Base-by-base conservation (phyloP, 208 protist species). In the Trypanosoma melophagium region DNA sequence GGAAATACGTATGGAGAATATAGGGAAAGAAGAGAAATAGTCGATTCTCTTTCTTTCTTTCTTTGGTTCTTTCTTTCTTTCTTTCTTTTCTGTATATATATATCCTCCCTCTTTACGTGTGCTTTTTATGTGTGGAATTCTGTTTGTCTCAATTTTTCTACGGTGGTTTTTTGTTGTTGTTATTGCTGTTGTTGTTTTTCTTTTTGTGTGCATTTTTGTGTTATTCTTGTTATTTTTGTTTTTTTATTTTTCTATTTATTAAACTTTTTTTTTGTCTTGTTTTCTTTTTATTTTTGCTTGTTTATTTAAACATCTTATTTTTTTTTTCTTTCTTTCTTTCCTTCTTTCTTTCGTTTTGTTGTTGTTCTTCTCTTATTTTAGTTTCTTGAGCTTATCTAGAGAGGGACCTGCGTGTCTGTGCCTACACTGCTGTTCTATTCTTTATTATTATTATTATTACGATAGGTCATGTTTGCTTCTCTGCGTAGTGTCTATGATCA, bases 381-480 rank as follows among this genome's bases (percentile, higher is more conserved):
- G 5, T 21, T 10, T 41, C n/a, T 61, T 8, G n/a, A n/a, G n/a
- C n/a, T n/a, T n/a, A n/a, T n/a, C n/a, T n/a, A n/a, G n/a, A n/a
- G n/a, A n/a, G n/a, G n/a, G n/a, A n/a, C n/a, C n/a, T n/a, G n/a
- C n/a, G n/a, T n/a, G n/a, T n/a, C n/a, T n/a, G n/a, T n/a, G n/a
- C n/a, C n/a, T n/a, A n/a, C n/a, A n/a, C n/a, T n/a, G n/a, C n/a
- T n/a, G n/a, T n/a, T n/a, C n/a, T n/a, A n/a, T n/a, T n/a, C n/a
- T n/a, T n/a, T n/a, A n/a, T n/a, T n/a, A n/a, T n/a, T n/a, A n/a
- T n/a, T n/a, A n/a, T n/a, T n/a, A n/a, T n/a, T n/a, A n/a, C n/a
- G n/a, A n/a, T n/a, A n/a, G 19, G 14, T 28, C 1, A 84, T 84
- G 79, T 81, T 84, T 44, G 57, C 53, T 21, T 38, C 62, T 28